Evolutionary conservation across 257 asterid genomes (phyloP).

Genomic region (Leptodermis oblonga): DNA sequence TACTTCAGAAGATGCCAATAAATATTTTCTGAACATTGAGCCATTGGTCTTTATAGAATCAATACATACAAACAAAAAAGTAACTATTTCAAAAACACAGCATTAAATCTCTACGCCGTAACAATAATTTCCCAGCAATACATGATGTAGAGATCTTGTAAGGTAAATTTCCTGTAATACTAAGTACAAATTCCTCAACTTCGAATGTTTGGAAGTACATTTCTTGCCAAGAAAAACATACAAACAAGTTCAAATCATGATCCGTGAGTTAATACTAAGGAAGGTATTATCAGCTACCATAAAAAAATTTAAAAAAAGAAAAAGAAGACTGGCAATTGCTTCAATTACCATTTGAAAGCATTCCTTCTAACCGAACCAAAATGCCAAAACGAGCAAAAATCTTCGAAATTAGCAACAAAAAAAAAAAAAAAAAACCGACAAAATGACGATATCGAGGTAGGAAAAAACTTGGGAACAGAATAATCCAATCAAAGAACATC

Average conservation of each 20-base stretch:
- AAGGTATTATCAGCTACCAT: neutral
- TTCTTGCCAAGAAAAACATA: neutral
- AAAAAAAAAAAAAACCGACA: neutral
- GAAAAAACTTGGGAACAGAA: neutral
- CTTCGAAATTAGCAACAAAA: neutral
- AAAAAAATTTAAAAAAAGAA: neutral
- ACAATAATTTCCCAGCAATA: neutral
- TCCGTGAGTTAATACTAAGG: neutral
- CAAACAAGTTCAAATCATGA: neutral
- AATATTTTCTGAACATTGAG: neutral
- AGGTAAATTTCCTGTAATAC: neutral
- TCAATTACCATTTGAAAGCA: neutral
- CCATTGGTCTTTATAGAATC: neutral
- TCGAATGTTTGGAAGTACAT: neutral
- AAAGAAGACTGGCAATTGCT: neutral
- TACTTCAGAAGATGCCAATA: neutral
- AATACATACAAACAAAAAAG: neutral
- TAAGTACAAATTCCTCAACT: neutral
- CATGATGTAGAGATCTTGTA: neutral
- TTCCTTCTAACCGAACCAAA: neutral
- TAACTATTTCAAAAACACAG: neutral
- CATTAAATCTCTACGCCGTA: neutral
- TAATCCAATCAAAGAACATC: slow-evolving; percentile 2
- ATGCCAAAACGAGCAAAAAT: neutral
- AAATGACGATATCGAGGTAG: neutral